These are phyloP conservation scores for Nakaseomyces nivariensis DNA, from an alignment of 1,139 yeast species.

Conservation along the genomic window DNA sequence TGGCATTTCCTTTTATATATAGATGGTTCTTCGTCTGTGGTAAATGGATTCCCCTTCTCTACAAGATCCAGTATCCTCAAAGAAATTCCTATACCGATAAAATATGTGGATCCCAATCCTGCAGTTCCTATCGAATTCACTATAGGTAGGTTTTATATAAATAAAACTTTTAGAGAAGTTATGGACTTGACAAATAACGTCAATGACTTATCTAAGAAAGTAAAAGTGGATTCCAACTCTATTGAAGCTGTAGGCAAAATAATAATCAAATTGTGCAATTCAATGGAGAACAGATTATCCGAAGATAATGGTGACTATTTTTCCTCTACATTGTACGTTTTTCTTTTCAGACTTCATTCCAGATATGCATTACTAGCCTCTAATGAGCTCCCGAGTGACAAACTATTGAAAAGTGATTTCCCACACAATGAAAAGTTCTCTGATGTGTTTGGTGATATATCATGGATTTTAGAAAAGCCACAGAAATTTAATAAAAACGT, in stretches of 20 bases:
- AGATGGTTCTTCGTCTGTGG: slow-evolving; percentile 27
- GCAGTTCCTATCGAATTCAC: slow-evolving; percentile 15
- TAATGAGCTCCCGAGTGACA: slow-evolving; percentile 9
- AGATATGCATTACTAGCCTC: slow-evolving; percentile 16
- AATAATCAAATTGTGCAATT: slow-evolving; percentile 8
- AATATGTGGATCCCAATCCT: neutral
- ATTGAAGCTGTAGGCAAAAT: slow-evolving; percentile 3
- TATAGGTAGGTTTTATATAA: slow-evolving; percentile 19
- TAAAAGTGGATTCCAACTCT: neutral
- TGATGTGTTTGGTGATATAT: slow-evolving; percentile 9
- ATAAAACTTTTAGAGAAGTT: slow-evolving; percentile 13
- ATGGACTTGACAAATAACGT: slow-evolving; percentile 14
- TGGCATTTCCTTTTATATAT: slow-evolving; percentile 22
- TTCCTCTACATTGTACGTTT: slow-evolving; percentile 18
- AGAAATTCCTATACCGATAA: slow-evolving; percentile 10
- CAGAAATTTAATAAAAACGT: slow-evolving; percentile 13
- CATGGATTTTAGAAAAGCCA: slow-evolving; percentile 11
- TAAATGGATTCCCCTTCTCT: slow-evolving; percentile 19
- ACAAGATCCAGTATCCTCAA: slow-evolving; percentile 11
- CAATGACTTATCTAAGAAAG: neutral
- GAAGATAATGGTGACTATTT: slow-evolving; percentile 12
- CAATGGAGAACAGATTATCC: slow-evolving; percentile 7
- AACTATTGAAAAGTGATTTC: slow-evolving; percentile 6
- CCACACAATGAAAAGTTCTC: slow-evolving; percentile 5
- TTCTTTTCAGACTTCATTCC: slow-evolving; percentile 20